phyloP scores from a whole-genome alignment of 2,329 filamentous ascomycete genomes.

The Verticillium klebahnii region DNA sequence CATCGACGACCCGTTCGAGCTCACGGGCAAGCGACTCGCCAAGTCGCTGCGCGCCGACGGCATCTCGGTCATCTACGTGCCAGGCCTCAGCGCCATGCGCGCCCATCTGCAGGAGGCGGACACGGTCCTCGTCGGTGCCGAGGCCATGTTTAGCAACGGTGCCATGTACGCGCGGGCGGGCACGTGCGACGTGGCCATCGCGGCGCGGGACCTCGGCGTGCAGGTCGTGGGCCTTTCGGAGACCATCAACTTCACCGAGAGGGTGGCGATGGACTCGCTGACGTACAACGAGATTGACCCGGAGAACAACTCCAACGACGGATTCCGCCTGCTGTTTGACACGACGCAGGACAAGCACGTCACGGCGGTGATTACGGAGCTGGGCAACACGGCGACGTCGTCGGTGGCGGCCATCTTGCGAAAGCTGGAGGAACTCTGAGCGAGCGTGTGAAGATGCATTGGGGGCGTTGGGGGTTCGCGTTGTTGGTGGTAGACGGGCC shows the following conservation, averaged over 20 bases:
- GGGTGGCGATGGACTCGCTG: constrained; percentile 86
- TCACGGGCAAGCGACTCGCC: constrained; percentile 55
- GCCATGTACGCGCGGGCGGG: constrained; percentile 83
- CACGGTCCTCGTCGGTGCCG: constrained; percentile 82
- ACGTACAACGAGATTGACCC: constrained; percentile 89
- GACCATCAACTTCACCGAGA: constrained; percentile 85
- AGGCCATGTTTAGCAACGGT: constrained; percentile 94
- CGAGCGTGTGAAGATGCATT: constrained; percentile 5
- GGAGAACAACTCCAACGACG: constrained; percentile 55
- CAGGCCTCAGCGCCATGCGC: constrained; percentile 69
- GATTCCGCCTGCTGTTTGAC: constrained; percentile 75
- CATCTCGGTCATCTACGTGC: constrained; percentile 74
- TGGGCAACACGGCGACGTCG: constrained; percentile 79
- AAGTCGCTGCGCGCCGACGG: constrained; percentile 60
- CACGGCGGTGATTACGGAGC: constrained; percentile 85
- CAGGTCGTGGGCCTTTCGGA: constrained; percentile 89
- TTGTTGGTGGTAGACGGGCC: background rate
- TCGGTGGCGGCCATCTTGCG: constrained; percentile 66
- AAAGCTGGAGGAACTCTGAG: constrained; percentile 52
- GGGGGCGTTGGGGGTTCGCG: background rate
- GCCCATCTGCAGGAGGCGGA: constrained; percentile 64
- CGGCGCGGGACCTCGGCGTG: constrained; percentile 69
- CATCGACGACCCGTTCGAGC: constrained; percentile 64
- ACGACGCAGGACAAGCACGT: constrained; percentile 85
- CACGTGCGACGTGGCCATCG: constrained; percentile 81